Evolutionary conservation across 768 basidiomycete genomes (phyloP).

Genomic region (Sarcomyxa edulis): DNA sequence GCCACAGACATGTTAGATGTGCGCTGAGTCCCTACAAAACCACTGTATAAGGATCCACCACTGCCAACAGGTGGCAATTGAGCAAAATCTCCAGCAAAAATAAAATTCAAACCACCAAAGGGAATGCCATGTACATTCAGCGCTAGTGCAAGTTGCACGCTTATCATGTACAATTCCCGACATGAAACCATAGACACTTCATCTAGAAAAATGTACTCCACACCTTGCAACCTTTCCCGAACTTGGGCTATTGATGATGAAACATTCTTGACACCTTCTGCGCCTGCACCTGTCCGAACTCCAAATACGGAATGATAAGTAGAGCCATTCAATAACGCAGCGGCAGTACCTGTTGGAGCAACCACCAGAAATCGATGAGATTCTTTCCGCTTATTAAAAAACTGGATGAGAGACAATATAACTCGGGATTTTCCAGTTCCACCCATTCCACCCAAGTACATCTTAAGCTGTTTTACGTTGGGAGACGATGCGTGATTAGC

Average conservation of each 20-base stretch:
- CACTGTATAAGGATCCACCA: constrained; percentile 9
- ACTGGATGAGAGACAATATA: constrained; percentile 16
- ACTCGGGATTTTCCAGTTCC: constrained; percentile 29
- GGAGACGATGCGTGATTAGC: constrained; percentile 14
- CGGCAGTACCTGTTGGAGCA: constrained; percentile 21
- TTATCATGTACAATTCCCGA: constrained; percentile 23
- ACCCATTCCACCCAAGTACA: constrained; percentile 29
- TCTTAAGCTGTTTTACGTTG: constrained; percentile 16
- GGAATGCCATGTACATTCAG: constrained; percentile 12
- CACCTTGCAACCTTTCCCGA: constrained; percentile 14
- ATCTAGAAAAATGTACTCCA: constrained; percentile 36
- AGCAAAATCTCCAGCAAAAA: constrained; percentile 43
- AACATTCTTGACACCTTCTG: background rate
- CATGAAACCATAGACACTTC: constrained; percentile 39
- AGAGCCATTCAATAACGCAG: constrained; percentile 21
- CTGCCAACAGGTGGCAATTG: constrained; percentile 30
- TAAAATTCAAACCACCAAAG: constrained; percentile 33
- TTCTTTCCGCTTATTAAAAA: constrained; percentile 16
- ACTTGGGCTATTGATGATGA: background rate
- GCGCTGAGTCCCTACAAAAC: background rate
- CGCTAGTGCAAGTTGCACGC: constrained; percentile 16
- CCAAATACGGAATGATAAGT: constrained; percentile 31
- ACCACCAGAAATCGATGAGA: constrained; percentile 18
- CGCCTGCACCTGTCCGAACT: constrained; percentile 10
- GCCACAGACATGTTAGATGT: background rate